phyloP scores from a whole-genome alignment of 306 rosid species.

The Mucuna pruriens region DNA sequence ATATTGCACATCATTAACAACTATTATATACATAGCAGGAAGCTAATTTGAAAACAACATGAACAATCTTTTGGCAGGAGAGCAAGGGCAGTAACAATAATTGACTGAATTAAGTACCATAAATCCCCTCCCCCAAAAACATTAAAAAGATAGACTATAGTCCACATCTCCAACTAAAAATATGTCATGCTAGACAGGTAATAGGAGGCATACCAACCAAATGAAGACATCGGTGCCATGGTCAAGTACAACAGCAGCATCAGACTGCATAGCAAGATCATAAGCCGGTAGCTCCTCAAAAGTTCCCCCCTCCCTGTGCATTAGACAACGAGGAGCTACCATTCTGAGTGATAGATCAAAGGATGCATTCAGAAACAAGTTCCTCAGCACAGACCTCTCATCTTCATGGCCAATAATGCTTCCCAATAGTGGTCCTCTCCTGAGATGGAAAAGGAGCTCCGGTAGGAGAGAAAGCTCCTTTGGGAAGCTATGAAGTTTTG shows the following conservation, averaged over 20 bases:
- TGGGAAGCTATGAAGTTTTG: constrained; percentile 78
- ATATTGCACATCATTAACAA: constrained; percentile 1
- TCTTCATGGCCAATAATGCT: constrained; percentile 95
- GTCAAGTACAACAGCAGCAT: constrained; percentile 91
- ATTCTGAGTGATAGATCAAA: constrained; percentile 91
- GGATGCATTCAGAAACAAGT: constrained; percentile 87
- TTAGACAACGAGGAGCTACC: constrained; percentile 94
- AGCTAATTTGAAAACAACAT: not conserved
- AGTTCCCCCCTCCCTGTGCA: constrained; percentile 92
- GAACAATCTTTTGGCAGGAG: not conserved
- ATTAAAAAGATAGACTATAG: not conserved
- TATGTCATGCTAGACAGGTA: constrained; percentile 25
- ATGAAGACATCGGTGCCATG: constrained; percentile 92
- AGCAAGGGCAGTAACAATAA: not conserved
- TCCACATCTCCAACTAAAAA: constrained; percentile 13
- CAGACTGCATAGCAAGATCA: constrained; percentile 97
- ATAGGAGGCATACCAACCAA: constrained; percentile 72
- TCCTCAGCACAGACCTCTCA: constrained; percentile 87
- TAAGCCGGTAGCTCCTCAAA: constrained; percentile 94
- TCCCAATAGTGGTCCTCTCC: constrained; percentile 92
- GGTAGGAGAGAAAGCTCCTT: constrained; percentile 83
- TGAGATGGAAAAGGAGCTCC: constrained; percentile 87
- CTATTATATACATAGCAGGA: not conserved
- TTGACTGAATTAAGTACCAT: not conserved
- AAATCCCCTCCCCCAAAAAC: not conserved